These are phyloP conservation scores for Neopestalotiopsis sp. DNA, from an alignment of 2,329 filamentous ascomycete genomes.

Conservation along the genomic window DNA sequence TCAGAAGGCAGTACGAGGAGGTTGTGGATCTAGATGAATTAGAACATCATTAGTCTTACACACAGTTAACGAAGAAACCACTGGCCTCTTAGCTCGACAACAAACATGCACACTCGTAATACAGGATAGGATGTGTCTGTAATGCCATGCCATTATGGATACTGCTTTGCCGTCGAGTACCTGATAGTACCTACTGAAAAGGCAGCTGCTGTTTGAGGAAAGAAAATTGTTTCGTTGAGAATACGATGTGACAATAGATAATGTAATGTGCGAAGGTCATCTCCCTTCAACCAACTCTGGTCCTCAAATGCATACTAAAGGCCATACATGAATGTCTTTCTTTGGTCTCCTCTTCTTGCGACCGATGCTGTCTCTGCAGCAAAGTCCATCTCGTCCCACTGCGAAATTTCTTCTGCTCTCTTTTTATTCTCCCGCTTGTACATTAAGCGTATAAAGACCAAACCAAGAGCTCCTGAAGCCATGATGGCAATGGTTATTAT, in stretches of 20 bases:
- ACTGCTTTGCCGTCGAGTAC: too few relatives aligned
- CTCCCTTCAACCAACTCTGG: too few relatives aligned
- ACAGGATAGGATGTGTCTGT: too few relatives aligned
- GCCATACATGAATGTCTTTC: constrained; percentile 4
- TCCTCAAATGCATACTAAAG: not conserved
- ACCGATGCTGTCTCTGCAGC: not conserved
- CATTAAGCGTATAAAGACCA: constrained; percentile 1
- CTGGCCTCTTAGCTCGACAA: too few relatives aligned
- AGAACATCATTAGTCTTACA: not conserved
- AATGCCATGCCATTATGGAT: too few relatives aligned
- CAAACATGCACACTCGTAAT: too few relatives aligned
- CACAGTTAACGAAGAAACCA: too few relatives aligned
- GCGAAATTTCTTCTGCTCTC: not conserved
- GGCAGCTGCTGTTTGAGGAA: not conserved
- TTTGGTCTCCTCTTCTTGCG: constrained; percentile 8
- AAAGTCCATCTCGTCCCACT: not conserved
- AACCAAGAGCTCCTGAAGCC: not conserved
- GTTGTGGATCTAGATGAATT: not conserved
- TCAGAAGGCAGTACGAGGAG: not conserved
- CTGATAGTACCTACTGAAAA: too few relatives aligned
- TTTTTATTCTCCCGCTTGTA: constrained; percentile 6
- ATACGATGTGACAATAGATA: too few relatives aligned
- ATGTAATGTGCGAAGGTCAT: too few relatives aligned
- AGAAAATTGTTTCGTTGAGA: not conserved
- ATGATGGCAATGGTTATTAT: constrained; percentile 8